Evolutionary conservation across 2,329 filamentous ascomycete genomes (phyloP), one percentile per base, ranked within the genome.

Genomic region (Cephalotrichum gorgonifer): DNA sequence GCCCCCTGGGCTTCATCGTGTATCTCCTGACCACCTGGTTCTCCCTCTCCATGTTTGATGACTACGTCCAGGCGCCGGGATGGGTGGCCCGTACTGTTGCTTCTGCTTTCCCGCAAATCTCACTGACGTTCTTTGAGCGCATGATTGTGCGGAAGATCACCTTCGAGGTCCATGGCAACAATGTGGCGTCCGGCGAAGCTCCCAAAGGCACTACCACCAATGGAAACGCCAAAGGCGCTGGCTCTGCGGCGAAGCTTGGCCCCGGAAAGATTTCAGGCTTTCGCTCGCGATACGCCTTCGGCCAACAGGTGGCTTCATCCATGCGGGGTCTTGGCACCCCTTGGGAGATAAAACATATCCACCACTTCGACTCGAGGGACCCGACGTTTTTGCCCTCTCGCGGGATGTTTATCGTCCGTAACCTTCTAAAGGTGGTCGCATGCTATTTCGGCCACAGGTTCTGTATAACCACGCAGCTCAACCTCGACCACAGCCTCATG

Each of bases 271-370:
- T 52, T 1, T 31, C 17, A 1, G 17, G 47, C 2, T 20, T 54
- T 26, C 49, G 53, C 35, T 47, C 45, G n/a, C 53, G 54, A 15
- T 56, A 56, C 50, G 51, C 43, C 14, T 56, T 56, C 39, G 54
- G 54, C 2, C 54, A 56, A 30, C 42, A 56, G 7, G 54, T 56
- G 17, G 54, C 54, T 26, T 54, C 54, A 5, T 56, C 54, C 1
- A 56, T 56, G 54, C 52, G 54, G 48, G 54, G 54, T 0, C 35
- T 56, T 17, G 54, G 54, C 0, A 56, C 54, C 26, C 42, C 52
- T 2, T 56, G 54, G 54, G 53, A 56, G 44, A 56, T 56, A 33
- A 54, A 50, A 15, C 54, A 56, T 2, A 54, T 56, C 8, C 54
- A 56, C n/a, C 47, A 56, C n/a, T 56, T 56, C 35, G 51, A 56